Evolutionary conservation across 2,329 filamentous ascomycete genomes (phyloP).

Genomic region (Metarhizium rileyi): DNA sequence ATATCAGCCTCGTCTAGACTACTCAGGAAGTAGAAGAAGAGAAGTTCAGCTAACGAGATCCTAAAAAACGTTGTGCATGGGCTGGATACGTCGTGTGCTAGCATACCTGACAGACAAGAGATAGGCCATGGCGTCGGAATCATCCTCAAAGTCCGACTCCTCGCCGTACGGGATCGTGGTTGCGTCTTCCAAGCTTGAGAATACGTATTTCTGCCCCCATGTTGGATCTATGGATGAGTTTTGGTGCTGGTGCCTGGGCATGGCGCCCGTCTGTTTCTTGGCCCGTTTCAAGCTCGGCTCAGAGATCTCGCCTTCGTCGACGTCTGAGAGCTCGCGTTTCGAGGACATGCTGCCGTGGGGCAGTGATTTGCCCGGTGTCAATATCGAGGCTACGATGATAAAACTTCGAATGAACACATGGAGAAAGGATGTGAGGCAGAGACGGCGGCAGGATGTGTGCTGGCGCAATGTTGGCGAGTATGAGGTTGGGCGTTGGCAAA

Average conservation of each 20-base stretch:
- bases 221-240: constrained; percentile 47
- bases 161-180: constrained; percentile 37
- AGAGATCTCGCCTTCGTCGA: constrained; percentile 18
- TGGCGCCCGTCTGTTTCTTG: constrained; percentile 16
- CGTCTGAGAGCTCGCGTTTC: constrained; percentile 24
- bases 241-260: constrained; percentile 30
- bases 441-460: not conserved
- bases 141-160: constrained; percentile 58
- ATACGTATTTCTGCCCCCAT: constrained; percentile 63
- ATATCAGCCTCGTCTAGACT: constrained; percentile 33
- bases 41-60: constrained; percentile 2
- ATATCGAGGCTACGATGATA: not conserved
- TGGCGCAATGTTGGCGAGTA: not conserved
- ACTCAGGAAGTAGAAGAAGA: not conserved
- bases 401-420: not conserved
- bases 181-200: constrained; percentile 50
- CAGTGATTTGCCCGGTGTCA: not conserved
- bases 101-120: constrained; percentile 61
- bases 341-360: constrained; percentile 19
- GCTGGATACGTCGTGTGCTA: not conserved
- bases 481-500: not conserved
- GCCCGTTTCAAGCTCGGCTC: constrained; percentile 18
- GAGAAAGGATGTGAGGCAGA: not conserved
- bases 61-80: not conserved
- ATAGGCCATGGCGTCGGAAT: constrained; percentile 60